Conservation (phyloP, 306 rosid species). For the Arachis stenosperma region DNA sequence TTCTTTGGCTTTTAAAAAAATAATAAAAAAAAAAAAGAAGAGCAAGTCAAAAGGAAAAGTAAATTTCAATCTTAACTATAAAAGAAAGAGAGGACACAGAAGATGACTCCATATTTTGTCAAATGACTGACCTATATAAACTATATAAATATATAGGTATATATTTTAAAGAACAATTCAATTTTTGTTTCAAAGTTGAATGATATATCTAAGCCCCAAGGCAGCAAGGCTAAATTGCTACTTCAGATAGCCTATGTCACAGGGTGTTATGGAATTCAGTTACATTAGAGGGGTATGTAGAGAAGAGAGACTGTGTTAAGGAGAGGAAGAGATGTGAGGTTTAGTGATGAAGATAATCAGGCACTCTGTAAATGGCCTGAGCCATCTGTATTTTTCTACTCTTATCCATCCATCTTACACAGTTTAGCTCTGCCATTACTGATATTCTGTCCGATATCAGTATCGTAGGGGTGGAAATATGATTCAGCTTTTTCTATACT, state of each 20-base stretch:
- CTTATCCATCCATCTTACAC: constrained; percentile 10
- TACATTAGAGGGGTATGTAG: too few relatives aligned
- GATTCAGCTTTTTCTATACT: constrained; percentile 8
- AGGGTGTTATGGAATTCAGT: too few relatives aligned
- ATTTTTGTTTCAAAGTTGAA: not conserved
- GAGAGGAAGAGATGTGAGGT: not conserved
- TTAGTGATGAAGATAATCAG: not conserved
- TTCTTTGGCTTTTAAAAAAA: not conserved
- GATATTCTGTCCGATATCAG: constrained; percentile 4
- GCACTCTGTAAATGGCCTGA: not conserved
- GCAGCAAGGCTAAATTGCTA: not conserved
- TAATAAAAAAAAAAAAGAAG: not conserved
- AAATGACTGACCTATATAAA: not conserved
- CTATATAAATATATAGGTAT: not conserved
- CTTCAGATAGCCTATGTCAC: not conserved
- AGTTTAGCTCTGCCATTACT: not conserved
- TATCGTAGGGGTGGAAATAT: not conserved
- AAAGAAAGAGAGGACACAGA: not conserved
- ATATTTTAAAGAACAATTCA: not conserved
- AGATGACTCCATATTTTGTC: not conserved
- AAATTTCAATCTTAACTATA: not conserved
- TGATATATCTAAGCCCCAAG: not conserved
- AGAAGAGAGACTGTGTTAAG: too few relatives aligned
- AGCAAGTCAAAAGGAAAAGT: not conserved
- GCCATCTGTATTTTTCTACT: not conserved